phyloP scores from a whole-genome alignment of 345 rosid genomes.

The Draba incana region DNA sequence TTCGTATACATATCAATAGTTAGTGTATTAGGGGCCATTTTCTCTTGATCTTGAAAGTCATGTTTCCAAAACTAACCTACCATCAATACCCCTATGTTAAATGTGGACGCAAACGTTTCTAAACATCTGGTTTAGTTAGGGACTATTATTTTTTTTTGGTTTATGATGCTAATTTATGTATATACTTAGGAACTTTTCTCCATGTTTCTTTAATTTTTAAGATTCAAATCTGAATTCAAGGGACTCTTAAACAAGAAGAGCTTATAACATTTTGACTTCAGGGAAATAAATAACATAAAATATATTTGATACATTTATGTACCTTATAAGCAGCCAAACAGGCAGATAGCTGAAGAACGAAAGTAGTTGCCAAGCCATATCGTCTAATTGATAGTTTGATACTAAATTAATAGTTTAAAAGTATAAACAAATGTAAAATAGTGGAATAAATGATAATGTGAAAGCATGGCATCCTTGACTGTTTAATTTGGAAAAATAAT shows the following conservation, averaged over 20 bases:
- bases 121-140: neutral
- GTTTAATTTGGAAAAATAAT: slow-evolving; percentile 20
- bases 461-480: slow-evolving; percentile 39
- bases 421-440: slow-evolving; percentile 20
- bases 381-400: slow-evolving; percentile 26
- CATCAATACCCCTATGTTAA: neutral
- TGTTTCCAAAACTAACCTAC: neutral
- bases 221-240: no score
- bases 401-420: neutral
- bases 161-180: slow-evolving; percentile 8
- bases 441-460: slow-evolving; percentile 21
- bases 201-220: no score
- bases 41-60: neutral
- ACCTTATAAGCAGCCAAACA: neutral
- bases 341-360: neutral
- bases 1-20: slow-evolving; percentile 4
- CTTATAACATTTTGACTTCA: slow-evolving; percentile 12
- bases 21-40: neutral
- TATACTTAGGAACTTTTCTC: no score
- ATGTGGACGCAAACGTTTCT: slow-evolving; percentile 19
- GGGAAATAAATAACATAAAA: neutral
- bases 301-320: neutral
- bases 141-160: neutral
- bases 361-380: slow-evolving; percentile 29
- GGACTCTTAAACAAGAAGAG: slow-evolving; percentile 7